Evolutionary conservation across 345 rosid genomes (phyloP), one percentile per base, ranked within the genome.

Genomic region (Salix dunnii): DNA sequence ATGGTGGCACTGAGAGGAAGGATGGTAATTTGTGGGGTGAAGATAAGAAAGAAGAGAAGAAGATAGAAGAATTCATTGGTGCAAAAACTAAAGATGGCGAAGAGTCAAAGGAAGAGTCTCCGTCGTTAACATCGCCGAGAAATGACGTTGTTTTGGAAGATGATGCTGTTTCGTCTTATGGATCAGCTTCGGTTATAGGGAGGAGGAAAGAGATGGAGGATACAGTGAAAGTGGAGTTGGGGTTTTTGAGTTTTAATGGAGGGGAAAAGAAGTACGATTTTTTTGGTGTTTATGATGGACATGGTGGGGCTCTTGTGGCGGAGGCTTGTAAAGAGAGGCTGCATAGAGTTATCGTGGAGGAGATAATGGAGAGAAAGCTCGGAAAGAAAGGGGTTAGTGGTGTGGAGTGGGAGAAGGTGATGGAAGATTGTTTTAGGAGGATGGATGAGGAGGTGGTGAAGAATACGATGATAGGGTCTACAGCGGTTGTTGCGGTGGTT

Each of bases 121-220:
- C 80, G 46, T 73, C 85, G 12, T 76, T 83, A 5, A 66, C 85
- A 0, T 72, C 86, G 0, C 58, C 80, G 4, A 74, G 83, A 8
- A 76, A 71, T 20, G 28, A 72, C 4, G 35, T 61, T 17, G 62
- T 75, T 4, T 20, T 74, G 10, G 42, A 74, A 71, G 78, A 82
- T 66, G 84, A 30, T 65, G 67, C 72, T 77, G 80, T 67, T 71
- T 71, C 64, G 12, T 60, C 86, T 4, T 81, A 80, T 40, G 92
- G 92, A 67, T 75, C 73, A 53, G 86, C 83, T 30, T 91, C 95
- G 12, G 82, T 88, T 62, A 89, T 88, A 21, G 95, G 95, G n/a
- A 75, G 84, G 86, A 83, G 92, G 77, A 82, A 75, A 40, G 95
- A 87, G 81, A 91, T 91, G 92, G 92, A 91, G 73, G 95, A 91